Conservation (phyloP, 495 filamentous ascomycete species). For the Hypoxylon crocopeplum region DNA sequence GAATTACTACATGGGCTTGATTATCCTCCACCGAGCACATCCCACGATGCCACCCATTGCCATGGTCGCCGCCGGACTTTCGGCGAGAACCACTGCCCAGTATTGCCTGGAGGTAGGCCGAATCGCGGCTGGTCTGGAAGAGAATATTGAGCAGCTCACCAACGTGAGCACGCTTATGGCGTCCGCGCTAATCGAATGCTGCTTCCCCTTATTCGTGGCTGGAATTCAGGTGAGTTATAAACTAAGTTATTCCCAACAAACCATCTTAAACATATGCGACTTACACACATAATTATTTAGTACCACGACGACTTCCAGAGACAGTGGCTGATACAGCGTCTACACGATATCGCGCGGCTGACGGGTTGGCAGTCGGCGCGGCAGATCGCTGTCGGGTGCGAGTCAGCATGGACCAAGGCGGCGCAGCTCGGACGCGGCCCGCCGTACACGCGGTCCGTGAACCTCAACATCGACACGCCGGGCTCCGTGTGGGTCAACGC, state of each 20-base stretch:
- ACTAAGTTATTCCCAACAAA: not conserved
- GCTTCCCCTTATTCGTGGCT: slow-evolving; percentile 83
- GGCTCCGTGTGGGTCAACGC: slow-evolving; percentile 51
- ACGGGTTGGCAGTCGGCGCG: slow-evolving; percentile 87
- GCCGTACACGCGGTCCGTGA: slow-evolving; percentile 65
- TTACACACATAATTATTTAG: slow-evolving; percentile 44
- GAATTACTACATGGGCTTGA: slow-evolving; percentile 80
- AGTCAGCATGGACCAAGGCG: slow-evolving; percentile 78
- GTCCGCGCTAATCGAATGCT: slow-evolving; percentile 78
- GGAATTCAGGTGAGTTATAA: slow-evolving; percentile 65
- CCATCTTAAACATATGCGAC: too few species aligned
- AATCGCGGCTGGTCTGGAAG: slow-evolving; percentile 80
- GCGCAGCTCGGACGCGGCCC: slow-evolving; percentile 76
- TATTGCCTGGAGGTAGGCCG: slow-evolving; percentile 79
- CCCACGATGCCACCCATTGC: slow-evolving; percentile 92
- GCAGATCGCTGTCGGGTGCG: slow-evolving; percentile 82
- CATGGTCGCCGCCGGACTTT: slow-evolving; percentile 80
- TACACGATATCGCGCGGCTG: slow-evolving; percentile 76
- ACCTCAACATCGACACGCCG: slow-evolving; percentile 37
- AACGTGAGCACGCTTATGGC: slow-evolving; percentile 81
- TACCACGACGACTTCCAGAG: slow-evolving; percentile 76
- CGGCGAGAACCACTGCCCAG: slow-evolving; percentile 68
- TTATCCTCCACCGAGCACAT: slow-evolving; percentile 78
- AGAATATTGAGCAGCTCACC: slow-evolving; percentile 61
- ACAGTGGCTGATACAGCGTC: slow-evolving; percentile 72